Conservation (phyloP, 1,284 basidiomycete genomes). For the Rhodotorula sp. region DNA sequence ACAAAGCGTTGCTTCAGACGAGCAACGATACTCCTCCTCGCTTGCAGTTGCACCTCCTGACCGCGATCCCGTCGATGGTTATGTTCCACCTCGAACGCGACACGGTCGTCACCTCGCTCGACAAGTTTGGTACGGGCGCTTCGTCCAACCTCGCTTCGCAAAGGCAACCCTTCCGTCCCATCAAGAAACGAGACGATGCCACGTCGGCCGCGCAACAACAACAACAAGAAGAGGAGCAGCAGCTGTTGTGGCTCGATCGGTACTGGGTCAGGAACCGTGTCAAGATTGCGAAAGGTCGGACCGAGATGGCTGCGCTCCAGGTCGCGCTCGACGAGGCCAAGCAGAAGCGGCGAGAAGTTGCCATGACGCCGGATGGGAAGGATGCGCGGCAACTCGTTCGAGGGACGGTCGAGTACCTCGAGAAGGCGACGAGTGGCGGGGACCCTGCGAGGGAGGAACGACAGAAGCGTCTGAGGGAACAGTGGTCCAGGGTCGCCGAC, state of each 20-base stretch:
- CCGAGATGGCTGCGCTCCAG: not conserved
- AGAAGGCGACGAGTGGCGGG: not conserved
- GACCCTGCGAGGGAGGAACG: constrained; percentile 9
- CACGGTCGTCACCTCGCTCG: constrained; percentile 15
- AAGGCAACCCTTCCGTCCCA: constrained; percentile 7
- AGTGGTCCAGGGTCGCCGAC: constrained; percentile 8
- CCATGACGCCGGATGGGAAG: constrained; percentile 4
- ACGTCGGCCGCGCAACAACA: not conserved
- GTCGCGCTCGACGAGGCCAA: not conserved
- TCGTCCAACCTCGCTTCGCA: too few species aligned
- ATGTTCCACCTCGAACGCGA: constrained; percentile 15
- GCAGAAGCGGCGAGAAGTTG: constrained; percentile 3
- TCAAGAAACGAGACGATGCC: not conserved
- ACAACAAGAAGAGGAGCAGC: not conserved
- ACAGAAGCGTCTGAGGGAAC: constrained; percentile 14
- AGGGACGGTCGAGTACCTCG: constrained; percentile 3
- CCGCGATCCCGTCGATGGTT: not conserved
- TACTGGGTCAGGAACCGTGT: constrained; percentile 18
- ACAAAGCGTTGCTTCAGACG: constrained; percentile 2
- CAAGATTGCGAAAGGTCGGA: constrained; percentile 2
- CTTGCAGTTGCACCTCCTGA: constrained; percentile 12
- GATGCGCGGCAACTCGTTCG: constrained; percentile 5
- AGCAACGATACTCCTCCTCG: not conserved
- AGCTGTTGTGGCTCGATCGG: constrained; percentile 25
- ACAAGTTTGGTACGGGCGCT: constrained; percentile 4